Evolutionary conservation across 305 asterid genomes (phyloP), one percentile per base, ranked within the genome.

Genomic region (Coffea humblotiana): DNA sequence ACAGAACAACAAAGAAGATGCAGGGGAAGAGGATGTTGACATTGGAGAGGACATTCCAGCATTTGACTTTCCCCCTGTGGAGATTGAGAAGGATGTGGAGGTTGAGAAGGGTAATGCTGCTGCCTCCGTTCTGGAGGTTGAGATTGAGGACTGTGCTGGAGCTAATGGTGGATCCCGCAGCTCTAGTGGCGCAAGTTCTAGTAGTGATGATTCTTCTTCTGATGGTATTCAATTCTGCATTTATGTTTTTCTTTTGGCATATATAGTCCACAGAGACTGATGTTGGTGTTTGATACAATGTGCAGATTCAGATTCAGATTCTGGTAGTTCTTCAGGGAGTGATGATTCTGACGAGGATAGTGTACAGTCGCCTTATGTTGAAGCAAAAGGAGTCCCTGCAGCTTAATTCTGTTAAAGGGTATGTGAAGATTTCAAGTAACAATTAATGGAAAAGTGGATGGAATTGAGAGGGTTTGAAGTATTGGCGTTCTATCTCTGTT

Each of bases 311-410:
- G 83, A 71, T 65, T 74, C 82, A 32, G 83, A 71, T 65, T 80
- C 86, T 19, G 84, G 86, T 27, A 85, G 80, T 71, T 73, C 84
- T 60, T 85, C 88, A 4, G 84, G 47, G 70, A 85, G 86, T 77
- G 88, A 82, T 67, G 88, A 82, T 67, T 82, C 84, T 76, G 85
- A 80, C 64, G 85, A 78, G 80, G 84, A 80, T 65, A 85, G 81
- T 71, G 84, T 80, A 45, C 84, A 75, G 75, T 77, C 84, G 4
- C 88, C 88, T 16, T 84, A 25, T 76, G 70, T 81, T 71, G 82
- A 82, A 35, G 63, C 83, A 49, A 66, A 79, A 72, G 81, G 13
- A 29, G 32, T 58, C 9, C 47, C 66, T n/a, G 63, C 64, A 29
- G 54, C 16, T 3, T 27, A 60, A 19, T 1, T 19, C 61, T 47